Evolutionary conservation across 2,329 filamentous ascomycete species (phyloP).

Genomic region (Mycosphaerella sp.): DNA sequence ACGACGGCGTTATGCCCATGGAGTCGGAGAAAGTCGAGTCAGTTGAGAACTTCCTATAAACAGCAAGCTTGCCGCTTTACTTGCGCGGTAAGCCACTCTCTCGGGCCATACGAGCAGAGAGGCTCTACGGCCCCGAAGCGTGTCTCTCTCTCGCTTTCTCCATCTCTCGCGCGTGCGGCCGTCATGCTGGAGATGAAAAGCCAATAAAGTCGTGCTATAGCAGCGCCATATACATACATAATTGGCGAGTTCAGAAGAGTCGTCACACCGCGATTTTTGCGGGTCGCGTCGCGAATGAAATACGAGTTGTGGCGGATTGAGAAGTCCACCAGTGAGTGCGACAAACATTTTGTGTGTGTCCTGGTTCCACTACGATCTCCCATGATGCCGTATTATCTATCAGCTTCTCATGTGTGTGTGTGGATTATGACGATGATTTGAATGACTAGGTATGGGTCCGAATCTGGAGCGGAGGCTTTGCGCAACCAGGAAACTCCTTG

Average conservation of each 20-base stretch:
- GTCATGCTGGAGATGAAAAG: background rate
- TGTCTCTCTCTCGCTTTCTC: no score
- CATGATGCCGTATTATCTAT: no score
- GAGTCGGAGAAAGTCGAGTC: slow-evolving; percentile 7
- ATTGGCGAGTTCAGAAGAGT: slow-evolving; percentile 4
- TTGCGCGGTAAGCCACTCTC: slow-evolving; percentile 5
- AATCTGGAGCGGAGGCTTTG: background rate
- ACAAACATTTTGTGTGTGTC: background rate
- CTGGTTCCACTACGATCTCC: no score
- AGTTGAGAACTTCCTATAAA: background rate
- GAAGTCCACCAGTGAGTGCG: background rate
- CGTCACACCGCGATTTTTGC: slow-evolving; percentile 12
- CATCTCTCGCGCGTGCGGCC: no score
- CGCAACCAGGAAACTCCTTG: slow-evolving; percentile 13
- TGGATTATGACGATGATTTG: no score
- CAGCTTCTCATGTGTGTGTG: no score
- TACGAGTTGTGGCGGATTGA: background rate
- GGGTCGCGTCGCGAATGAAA: background rate
- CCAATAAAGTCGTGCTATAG: background rate
- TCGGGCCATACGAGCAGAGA: background rate
- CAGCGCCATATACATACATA: slow-evolving; percentile 1
- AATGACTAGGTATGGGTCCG: no score
- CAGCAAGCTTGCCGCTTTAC: background rate
- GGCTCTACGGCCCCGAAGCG: no score
- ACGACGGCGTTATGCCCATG: no score